Evolutionary conservation across 2,329 filamentous ascomycete genomes (phyloP), one percentile per base, ranked within the genome.

Genomic region (Beauveria sp.): DNA sequence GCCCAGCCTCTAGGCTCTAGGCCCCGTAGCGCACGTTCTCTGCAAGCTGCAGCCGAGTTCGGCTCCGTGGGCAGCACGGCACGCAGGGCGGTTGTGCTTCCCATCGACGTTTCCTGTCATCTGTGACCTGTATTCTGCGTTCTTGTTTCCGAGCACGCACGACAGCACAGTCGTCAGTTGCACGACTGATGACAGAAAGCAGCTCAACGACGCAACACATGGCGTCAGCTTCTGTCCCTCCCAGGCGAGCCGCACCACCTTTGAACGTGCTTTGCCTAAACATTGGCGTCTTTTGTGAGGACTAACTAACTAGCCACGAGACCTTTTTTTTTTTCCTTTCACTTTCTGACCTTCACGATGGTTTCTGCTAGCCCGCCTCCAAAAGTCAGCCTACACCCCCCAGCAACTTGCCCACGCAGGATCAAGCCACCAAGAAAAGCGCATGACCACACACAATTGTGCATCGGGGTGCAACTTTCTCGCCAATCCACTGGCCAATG

Each of bases 271-370:
- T 20, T 3, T 30, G 26, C 40, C 34, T 14, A 38, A 38, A 26
- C n/a, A 26, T 18, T 43, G 22, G 47, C 47, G 47, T 22, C 20
- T 3, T 28, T 14, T 54, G 14, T 9, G 12, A 28, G 12, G 18
- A 20, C 26, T 45, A 58, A 20, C 26, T 45, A 58, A 58, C 18
- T 38, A 52, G 56, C 52, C 57, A 60, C 49, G 45, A 60, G 57
- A 60, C 57, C 57, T 20, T 24, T 50, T n/a, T 24, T 50, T n/a
- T 18, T 16, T 28, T 58, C 20, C 43, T 43, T 5, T 20, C 22
- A 16, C 22, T 30, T 57, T 45, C 43, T 28, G 10, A 59, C 38
- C 38, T 34, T 59, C 56, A 59, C 56, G 38, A 59, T 59, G 56
- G 5, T 45, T 51, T 28, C 14, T 49, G 26, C 24, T 47, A 38